Evolutionary conservation across 2,329 filamentous ascomycete species (phyloP).

Genomic region (Annulohypoxylon truncatum): DNA sequence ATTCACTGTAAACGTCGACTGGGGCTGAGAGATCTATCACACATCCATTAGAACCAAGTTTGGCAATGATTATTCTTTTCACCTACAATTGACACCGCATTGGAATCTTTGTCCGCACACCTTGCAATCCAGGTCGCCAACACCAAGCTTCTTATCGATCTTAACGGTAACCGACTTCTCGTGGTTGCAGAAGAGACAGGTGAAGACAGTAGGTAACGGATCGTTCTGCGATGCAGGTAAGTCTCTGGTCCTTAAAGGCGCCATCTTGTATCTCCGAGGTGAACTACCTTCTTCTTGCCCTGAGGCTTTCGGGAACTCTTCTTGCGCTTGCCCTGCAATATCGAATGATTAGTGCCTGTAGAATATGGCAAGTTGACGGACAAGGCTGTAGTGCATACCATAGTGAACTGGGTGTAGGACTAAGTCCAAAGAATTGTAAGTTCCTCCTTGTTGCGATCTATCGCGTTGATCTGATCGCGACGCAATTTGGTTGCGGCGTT

Average conservation of each 20-base stretch:
- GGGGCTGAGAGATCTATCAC: constrained; percentile 82
- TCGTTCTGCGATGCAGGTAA: constrained; percentile 64
- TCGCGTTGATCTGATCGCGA: background rate
- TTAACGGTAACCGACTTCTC: constrained; percentile 92
- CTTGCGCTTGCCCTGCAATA: constrained; percentile 84
- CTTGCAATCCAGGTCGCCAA: constrained; percentile 89
- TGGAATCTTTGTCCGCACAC: constrained; percentile 95
- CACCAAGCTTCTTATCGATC: constrained; percentile 90
- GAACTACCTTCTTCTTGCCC: constrained; percentile 81
- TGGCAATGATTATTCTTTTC: background rate
- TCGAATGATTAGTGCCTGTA: background rate
- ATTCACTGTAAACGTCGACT: constrained; percentile 97
- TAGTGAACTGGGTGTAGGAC: constrained; percentile 23
- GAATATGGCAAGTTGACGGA: background rate
- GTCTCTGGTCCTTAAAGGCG: constrained; percentile 26
- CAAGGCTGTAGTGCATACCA: constrained; percentile 36
- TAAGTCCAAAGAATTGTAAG: background rate
- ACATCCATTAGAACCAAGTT: constrained; percentile 12
- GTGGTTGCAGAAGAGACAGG: constrained; percentile 98
- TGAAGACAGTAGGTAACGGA: constrained; percentile 83
- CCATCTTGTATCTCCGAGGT: background rate
- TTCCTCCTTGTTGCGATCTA: background rate
- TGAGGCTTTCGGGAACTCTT: constrained; percentile 86
- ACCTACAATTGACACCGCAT: constrained; percentile 86
- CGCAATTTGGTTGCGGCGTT: background rate